Base-by-base conservation (phyloP, 441 rosid genomes). In the Mallotus repandus region DNA sequence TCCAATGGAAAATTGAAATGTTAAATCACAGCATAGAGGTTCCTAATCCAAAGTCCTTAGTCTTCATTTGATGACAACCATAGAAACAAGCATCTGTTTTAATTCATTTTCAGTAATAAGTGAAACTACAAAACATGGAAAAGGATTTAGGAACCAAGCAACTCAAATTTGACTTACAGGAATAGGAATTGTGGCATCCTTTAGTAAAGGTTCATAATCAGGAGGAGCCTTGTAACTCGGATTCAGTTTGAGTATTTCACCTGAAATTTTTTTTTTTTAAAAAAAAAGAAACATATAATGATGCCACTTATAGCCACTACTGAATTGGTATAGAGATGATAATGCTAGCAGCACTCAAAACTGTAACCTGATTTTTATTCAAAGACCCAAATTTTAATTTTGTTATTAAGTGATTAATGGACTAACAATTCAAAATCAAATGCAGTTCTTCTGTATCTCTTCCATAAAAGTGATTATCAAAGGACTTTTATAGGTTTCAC, bases 201-300 rank as follows among this genome's bases (percentile, higher is more conserved):
- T 96, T 79, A 86, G 71, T 85, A 89, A 78, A 48, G 97, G 98
- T 76, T 87, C 89, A 81, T 96, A 96, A 80, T 89, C 94, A 54
- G 88, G 82, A 41, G 98, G 97, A 60, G 87, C 85, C 85, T 90
- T 91, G 85, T 85, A 96, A 76, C 89, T 87, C 18, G 97, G 89
- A 85, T 93, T 90, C 77, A 96, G 75, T 80, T 85, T 86, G 53
- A 93, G 82, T 69, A 95, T 93, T 82, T 93, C 94, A 72, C 98
- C 99, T 95, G 43, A 83, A 69, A 53, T 49, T n/a, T n/a, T n/a
- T n/a, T n/a, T n/a, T n/a, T n/a, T n/a, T n/a, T 54, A 62, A 71
- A 67, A 72, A 70, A 68, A 49, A 1, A 43, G 14, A 67, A 15
- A 72, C 64, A 71, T 25, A 69, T 59, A 67, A 59, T 55, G 52